phyloP scores from a whole-genome alignment of 352 stramenopile species.

The Hyaloperonospora arabidopsidis region DNA sequence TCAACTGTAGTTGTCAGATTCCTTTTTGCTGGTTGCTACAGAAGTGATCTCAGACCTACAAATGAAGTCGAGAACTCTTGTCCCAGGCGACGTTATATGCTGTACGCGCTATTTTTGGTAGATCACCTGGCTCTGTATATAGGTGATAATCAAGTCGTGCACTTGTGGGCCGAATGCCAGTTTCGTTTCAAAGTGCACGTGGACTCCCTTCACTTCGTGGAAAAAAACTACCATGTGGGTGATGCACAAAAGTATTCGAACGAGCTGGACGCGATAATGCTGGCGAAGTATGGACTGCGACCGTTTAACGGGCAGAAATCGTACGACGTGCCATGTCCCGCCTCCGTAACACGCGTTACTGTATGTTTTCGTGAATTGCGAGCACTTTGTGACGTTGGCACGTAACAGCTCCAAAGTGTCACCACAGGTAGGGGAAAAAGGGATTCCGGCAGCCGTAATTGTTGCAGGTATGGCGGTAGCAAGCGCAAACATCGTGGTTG shows the following conservation, averaged over 20 bases:
- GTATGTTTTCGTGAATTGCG: constrained; percentile 52
- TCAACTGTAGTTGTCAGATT: too few species aligned
- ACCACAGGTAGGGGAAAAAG: constrained; percentile 47
- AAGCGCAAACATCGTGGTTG: too few species aligned
- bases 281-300: constrained; percentile 27
- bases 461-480: too few species aligned
- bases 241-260: constrained; percentile 33
- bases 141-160: constrained; percentile 41
- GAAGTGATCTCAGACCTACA: not conserved
- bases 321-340: constrained; percentile 39
- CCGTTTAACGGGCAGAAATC: constrained; percentile 36
- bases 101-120: constrained; percentile 51
- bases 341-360: constrained; percentile 50
- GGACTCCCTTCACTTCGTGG: constrained; percentile 46
- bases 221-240: constrained; percentile 7
- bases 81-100: constrained; percentile 45
- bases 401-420: constrained; percentile 49
- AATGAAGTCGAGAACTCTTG: constrained; percentile 18
- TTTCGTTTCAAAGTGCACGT: constrained; percentile 51
- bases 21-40: not conserved
- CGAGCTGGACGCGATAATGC: constrained; percentile 50
- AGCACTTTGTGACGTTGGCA: constrained; percentile 75
- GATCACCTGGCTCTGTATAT: constrained; percentile 54
- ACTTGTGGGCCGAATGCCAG: constrained; percentile 47
- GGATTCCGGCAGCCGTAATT: constrained; percentile 48